Conservation (phyloP, 495 filamentous ascomycete species). For the Aspergillus heteromorphus region DNA sequence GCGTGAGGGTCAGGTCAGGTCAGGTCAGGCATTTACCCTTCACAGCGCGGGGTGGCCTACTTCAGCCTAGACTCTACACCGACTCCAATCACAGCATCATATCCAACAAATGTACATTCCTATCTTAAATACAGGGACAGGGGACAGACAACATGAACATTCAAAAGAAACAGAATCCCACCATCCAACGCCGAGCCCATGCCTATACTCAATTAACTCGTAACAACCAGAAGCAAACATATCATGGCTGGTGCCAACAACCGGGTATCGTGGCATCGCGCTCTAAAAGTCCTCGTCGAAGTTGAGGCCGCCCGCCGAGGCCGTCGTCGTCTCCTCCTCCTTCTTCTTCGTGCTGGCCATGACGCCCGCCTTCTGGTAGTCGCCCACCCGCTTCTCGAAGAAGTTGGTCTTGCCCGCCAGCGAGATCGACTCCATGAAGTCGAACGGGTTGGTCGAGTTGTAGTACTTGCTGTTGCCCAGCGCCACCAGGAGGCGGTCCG, state of each 20-base stretch:
- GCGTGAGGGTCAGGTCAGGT: too few species aligned
- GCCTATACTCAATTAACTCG: conserved; percentile 30
- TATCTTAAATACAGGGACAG: neutral
- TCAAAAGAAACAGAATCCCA: conserved; percentile 18
- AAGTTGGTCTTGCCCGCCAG: conserved; percentile 99
- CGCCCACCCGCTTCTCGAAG: conserved; percentile 99
- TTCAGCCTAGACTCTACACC: too few species aligned
- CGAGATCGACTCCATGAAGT: conserved; percentile 99
- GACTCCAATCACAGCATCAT: neutral
- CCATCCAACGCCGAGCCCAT: conserved; percentile 38
- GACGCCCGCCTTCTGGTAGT: conserved; percentile 99
- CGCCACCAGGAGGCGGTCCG: conserved; percentile 85
- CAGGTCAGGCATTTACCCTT: too few species aligned
- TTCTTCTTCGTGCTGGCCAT: conserved; percentile 91
- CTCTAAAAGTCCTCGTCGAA: conserved; percentile 98
- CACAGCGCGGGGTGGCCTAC: too few species aligned
- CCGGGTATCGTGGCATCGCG: conserved; percentile 20
- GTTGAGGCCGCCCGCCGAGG: conserved; percentile 72
- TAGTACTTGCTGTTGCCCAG: conserved; percentile 93
- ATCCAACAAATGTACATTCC: conserved; percentile 4
- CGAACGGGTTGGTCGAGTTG: conserved; percentile 90
- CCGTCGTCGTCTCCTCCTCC: conserved; percentile 47
- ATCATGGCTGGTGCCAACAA: conserved; percentile 19
- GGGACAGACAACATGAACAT: conserved; percentile 13
- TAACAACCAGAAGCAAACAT: conserved; percentile 18